phyloP scores from a whole-genome alignment of 768 basidiomycete genomes.

The Amanita pseudoporphyria region DNA sequence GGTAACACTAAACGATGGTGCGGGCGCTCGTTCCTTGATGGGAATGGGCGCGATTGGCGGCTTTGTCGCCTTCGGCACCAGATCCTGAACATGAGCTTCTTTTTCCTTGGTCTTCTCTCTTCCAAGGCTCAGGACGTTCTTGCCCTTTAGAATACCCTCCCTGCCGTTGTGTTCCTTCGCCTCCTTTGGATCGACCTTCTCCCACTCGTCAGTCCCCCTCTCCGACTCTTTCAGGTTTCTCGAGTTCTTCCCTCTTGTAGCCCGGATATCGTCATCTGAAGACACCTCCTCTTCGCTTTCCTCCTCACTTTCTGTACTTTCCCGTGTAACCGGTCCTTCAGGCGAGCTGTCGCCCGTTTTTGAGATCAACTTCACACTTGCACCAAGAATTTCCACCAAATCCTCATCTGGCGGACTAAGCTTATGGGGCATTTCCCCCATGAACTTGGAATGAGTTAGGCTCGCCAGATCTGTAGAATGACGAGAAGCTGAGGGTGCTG shows the following conservation, averaged over 20 bases:
- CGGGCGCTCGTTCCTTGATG: conserved; percentile 46
- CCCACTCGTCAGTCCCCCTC: conserved; percentile 6
- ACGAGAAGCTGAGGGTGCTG: not conserved
- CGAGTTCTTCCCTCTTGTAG: not conserved
- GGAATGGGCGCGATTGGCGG: conserved; percentile 39
- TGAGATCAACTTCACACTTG: conserved; percentile 30
- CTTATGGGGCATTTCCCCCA: conserved; percentile 11
- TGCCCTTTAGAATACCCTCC: conserved; percentile 6
- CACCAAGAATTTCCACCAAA: conserved; percentile 32
- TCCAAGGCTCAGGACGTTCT: conserved; percentile 9
- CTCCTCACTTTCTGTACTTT: conserved; percentile 18
- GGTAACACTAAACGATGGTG: conserved; percentile 52
- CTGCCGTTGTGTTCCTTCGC: conserved; percentile 3
- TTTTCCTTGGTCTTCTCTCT: conserved; percentile 11
- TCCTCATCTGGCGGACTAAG: conserved; percentile 30
- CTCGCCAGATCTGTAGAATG: not conserved
- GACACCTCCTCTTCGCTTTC: conserved; percentile 13
- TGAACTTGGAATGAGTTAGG: not conserved
- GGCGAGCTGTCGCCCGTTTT: conserved; percentile 25
- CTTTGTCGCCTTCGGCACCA: not conserved
- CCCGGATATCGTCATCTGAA: not conserved
- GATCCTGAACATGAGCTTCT: conserved; percentile 2
- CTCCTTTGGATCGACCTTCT: conserved; percentile 5
- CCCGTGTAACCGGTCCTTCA: conserved; percentile 12
- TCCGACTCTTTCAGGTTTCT: not conserved